Percentiles rank a stretch among this genome's conserved stretches.
phyloP scores from a whole-genome alignment of 352 stramenopile species.

The Peronospora farinosa region DNA sequence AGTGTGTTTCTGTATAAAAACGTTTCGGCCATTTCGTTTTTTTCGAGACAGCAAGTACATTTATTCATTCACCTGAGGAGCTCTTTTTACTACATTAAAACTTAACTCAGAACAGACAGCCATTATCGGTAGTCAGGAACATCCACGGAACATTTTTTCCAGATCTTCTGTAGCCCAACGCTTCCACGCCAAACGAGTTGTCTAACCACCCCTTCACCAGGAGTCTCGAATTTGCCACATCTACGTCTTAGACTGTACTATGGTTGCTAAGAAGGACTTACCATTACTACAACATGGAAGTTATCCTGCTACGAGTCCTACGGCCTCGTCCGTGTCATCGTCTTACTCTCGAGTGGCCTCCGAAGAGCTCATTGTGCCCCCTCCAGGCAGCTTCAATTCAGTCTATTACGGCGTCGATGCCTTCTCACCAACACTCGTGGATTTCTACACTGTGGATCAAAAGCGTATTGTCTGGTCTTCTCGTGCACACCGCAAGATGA shows the following conservation, averaged over 20 bases:
- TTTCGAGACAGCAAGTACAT: slow-evolving; percentile 7
- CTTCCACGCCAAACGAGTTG: background rate
- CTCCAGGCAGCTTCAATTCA: slow-evolving; percentile 64
- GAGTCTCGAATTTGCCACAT: slow-evolving; percentile 28
- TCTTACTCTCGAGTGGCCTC: slow-evolving; percentile 59
- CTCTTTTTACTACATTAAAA: background rate
- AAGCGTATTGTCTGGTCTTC: slow-evolving; percentile 86
- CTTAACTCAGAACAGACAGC: background rate
- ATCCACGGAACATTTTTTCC: slow-evolving; percentile 15
- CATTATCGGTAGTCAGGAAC: slow-evolving; percentile 1
- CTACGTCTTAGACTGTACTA: background rate
- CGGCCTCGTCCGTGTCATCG: slow-evolving; percentile 45
- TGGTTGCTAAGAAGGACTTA: slow-evolving; percentile 44
- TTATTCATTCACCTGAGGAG: background rate
- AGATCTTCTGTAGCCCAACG: slow-evolving; percentile 14
- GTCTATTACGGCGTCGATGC: slow-evolving; percentile 83
- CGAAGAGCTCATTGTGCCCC: slow-evolving; percentile 76
- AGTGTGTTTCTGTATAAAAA: too few species aligned
- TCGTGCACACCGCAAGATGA: slow-evolving; percentile 82
- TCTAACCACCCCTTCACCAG: background rate
- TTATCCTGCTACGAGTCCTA: slow-evolving; percentile 30
- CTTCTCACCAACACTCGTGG: slow-evolving; percentile 81
- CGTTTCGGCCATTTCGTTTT: slow-evolving; percentile 5
- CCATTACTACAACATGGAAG: slow-evolving; percentile 48
- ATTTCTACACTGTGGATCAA: slow-evolving; percentile 81